phyloP scores from a whole-genome alignment of 495 filamentous ascomycete species.

The Tuber indicum region DNA sequence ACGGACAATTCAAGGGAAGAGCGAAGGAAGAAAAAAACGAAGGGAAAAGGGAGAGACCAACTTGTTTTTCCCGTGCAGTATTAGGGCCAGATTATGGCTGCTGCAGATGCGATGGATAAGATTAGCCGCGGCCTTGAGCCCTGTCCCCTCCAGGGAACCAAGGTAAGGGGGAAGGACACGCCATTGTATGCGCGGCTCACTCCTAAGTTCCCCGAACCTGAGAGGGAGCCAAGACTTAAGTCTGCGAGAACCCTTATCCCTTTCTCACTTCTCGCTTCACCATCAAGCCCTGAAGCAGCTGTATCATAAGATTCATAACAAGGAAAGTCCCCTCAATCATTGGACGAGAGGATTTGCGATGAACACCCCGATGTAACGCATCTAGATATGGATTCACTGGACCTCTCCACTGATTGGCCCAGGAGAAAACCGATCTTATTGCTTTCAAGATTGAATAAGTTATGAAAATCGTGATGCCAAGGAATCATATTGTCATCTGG shows the following conservation, averaged over 20 bases:
- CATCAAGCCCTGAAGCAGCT: background rate
- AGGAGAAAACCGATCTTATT: background rate
- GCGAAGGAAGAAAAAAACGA: background rate
- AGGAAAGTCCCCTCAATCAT: background rate
- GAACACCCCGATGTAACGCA: background rate
- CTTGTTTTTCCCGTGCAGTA: background rate
- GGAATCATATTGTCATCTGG: background rate
- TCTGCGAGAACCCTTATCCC: background rate
- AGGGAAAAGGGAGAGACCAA: conserved; percentile 1
- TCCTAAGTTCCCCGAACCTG: background rate
- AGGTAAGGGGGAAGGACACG: background rate
- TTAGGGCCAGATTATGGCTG: background rate
- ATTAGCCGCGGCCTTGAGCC: background rate
- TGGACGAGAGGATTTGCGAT: background rate
- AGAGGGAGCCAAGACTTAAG: background rate
- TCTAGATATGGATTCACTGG: background rate
- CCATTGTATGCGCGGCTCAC: background rate
- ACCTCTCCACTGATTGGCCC: background rate
- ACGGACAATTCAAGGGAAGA: background rate
- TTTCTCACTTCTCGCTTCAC: background rate
- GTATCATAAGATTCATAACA: background rate
- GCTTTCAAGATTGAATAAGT: background rate
- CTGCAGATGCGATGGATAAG: conserved; percentile 27
- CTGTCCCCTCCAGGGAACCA: background rate
- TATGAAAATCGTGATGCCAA: background rate